phyloP scores from a whole-genome alignment of 768 basidiomycete species.

The Lentinula lateritia region DNA sequence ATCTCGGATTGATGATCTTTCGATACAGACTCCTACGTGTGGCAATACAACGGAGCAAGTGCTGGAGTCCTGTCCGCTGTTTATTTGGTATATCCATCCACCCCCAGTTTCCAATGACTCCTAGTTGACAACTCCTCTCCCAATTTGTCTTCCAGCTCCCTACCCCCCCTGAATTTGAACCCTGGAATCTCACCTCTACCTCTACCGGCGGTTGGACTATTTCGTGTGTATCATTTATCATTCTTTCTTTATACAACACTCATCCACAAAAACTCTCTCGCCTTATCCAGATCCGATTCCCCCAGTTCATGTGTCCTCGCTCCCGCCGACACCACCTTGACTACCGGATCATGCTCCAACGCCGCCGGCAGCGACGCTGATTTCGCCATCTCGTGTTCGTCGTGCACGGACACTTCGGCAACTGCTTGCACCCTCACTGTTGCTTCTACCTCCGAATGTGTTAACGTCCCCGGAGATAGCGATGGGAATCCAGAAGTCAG shows the following conservation, averaged over 20 bases:
- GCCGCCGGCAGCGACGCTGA: neutral
- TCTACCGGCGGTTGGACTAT: neutral
- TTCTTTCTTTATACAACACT: neutral
- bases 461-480: neutral
- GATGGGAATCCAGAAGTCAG: neutral
- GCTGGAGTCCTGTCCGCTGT: neutral
- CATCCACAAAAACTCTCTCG: neutral
- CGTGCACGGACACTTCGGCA: neutral
- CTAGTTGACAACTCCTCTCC: neutral
- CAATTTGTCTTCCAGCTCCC: neutral
- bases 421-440: neutral
- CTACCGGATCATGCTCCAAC: neutral
- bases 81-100: neutral
- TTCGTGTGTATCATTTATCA: neutral
- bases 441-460: neutral
- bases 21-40: neutral
- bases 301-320: neutral
- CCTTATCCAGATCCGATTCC: neutral
- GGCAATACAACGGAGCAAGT: slow-evolving; percentile 1
- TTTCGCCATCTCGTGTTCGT: neutral
- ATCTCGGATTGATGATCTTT: too few relatives aligned
- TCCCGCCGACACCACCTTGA: neutral
- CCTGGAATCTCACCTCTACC: neutral
- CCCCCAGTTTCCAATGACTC: neutral
- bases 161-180: neutral